phyloP scores from a whole-genome alignment of 108 stramenopile genomes.

The Cyclotella sp. region DNA sequence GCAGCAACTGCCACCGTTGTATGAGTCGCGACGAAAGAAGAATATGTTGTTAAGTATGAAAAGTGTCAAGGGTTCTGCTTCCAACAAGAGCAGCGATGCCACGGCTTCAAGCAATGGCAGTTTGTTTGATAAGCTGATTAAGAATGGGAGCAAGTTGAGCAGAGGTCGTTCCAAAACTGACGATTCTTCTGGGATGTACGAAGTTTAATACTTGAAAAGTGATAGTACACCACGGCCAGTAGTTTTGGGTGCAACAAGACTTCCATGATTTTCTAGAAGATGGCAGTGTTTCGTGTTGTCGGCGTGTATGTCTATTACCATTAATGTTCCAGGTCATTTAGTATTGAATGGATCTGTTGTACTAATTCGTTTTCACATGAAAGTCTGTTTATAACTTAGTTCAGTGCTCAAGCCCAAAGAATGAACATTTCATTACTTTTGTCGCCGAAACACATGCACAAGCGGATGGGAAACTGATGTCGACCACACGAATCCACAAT shows the following conservation, averaged over 20 bases:
- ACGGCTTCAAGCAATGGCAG: neutral
- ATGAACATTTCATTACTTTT: neutral
- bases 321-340: neutral
- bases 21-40: constrained; percentile 15
- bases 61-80: neutral
- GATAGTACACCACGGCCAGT: too few relatives aligned
- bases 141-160: neutral
- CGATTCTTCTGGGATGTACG: neutral
- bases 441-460: constrained; percentile 12
- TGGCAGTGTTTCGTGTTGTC: neutral
- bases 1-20: neutral
- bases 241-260: too few relatives aligned
- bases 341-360: neutral
- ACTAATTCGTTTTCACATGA: neutral
- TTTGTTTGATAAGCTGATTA: neutral
- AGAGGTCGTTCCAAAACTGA: neutral
- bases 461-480: neutral
- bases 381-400: neutral
- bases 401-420: too few relatives aligned
- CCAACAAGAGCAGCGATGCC: constrained; percentile 2
- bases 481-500: constrained; percentile 5
- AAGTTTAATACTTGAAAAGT: neutral
- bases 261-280: neutral
- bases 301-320: neutral
- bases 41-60: neutral